phyloP scores from a whole-genome alignment of 83 land plant genomes.

The Picea engelmannii region DNA sequence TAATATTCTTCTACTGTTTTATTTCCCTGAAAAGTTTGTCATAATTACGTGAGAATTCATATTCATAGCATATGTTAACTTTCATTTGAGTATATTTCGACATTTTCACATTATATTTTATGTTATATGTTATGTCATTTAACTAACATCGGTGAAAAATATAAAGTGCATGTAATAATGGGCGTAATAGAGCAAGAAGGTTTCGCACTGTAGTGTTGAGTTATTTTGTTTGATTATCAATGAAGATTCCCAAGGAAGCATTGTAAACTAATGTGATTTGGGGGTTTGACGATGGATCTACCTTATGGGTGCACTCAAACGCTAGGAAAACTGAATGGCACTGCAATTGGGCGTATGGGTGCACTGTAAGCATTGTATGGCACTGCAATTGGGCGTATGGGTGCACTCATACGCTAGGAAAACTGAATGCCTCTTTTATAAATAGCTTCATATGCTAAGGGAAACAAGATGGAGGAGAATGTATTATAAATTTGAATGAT shows the following conservation, averaged over 20 bases:
- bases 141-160: conserved; percentile 50
- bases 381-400: conserved; percentile 82
- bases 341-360: conserved; percentile 84
- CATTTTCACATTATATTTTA: too few species aligned
- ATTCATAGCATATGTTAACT: too few species aligned
- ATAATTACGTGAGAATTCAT: too few species aligned
- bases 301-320: conserved; percentile 87
- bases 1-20: too few species aligned
- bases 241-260: conserved; percentile 91
- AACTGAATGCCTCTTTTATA: conserved; percentile 95
- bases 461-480: conserved; percentile 27
- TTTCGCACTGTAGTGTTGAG: conserved; percentile 81
- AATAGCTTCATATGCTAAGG: conserved; percentile 87
- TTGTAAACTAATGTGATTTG: conserved; percentile 95
- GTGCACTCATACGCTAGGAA: conserved; percentile 96
- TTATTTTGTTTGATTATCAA: conserved; percentile 82
- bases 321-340: conserved; percentile 99
- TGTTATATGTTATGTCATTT: too few species aligned
- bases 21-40: too few species aligned
- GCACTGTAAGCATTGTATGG: conserved; percentile 74
- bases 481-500: too few species aligned
- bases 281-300: conserved; percentile 98
- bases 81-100: too few species aligned
- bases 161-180: conserved; percentile 81
- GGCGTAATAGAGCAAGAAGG: conserved; percentile 94